phyloP scores from a whole-genome alignment of 2,329 filamentous ascomycete genomes.

The Botrytis squamosa region DNA sequence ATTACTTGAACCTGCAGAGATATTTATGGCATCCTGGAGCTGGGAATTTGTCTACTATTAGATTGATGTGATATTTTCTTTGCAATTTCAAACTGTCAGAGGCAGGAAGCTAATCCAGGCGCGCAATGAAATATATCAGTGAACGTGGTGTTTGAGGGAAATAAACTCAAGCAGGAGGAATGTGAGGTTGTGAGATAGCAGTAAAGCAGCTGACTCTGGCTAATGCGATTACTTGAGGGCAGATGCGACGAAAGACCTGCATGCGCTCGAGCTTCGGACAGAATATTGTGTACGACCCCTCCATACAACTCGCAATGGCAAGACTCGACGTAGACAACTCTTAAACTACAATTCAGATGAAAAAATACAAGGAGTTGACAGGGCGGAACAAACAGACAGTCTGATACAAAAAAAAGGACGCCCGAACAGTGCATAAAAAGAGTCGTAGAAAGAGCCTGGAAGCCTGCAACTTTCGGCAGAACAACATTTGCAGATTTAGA shows the following conservation, averaged over 20 bases:
- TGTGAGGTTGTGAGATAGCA: background rate
- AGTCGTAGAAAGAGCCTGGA: background rate
- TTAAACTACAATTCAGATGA: background rate
- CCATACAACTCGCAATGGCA: background rate
- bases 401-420: background rate
- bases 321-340: background rate
- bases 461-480: background rate
- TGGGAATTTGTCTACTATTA: too few relatives aligned
- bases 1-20: background rate
- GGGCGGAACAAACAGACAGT: background rate
- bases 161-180: too few relatives aligned
- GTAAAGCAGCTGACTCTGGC: background rate
- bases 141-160: background rate
- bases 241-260: background rate
- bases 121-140: background rate
- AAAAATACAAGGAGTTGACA: background rate
- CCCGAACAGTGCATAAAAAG: background rate
- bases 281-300: background rate
- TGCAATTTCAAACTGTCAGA: background rate
- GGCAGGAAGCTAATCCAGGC: background rate
- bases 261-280: background rate
- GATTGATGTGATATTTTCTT: background rate
- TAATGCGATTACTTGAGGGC: background rate
- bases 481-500: too few relatives aligned
- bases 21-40: too few relatives aligned